Evolutionary conservation across 2,329 filamentous ascomycete genomes (phyloP).

Genomic region (Colletotrichum sp.): DNA sequence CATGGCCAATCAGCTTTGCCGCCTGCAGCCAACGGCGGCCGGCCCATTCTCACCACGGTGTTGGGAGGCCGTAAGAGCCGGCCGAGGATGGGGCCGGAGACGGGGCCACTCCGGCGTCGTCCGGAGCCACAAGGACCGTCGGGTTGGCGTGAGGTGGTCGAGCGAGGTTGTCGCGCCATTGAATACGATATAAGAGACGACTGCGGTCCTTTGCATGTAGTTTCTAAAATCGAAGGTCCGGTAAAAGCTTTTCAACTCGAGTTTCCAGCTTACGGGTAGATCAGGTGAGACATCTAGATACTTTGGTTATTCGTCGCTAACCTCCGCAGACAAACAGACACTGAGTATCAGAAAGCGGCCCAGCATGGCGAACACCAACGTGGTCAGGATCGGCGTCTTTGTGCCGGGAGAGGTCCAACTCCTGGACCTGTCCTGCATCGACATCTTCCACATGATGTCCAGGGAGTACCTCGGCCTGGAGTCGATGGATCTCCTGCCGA

Average conservation of each 20-base stretch:
- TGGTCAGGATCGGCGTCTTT: constrained; percentile 55
- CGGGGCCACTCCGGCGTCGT: background rate
- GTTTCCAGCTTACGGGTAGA: background rate
- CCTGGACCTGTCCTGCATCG: constrained; percentile 56
- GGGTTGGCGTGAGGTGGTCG: too few species aligned
- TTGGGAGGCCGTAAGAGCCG: background rate
- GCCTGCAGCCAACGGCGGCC: background rate
- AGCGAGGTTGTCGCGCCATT: background rate
- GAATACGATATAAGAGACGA: background rate
- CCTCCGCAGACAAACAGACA: background rate
- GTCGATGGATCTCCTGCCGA: constrained; percentile 31
- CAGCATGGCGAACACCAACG: constrained; percentile 23
- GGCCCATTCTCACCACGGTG: background rate
- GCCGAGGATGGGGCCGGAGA: background rate
- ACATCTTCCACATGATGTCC: constrained; percentile 53
- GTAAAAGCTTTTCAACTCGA: background rate
- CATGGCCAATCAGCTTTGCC: constrained; percentile 31
- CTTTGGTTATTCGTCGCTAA: background rate
- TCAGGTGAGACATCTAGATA: background rate
- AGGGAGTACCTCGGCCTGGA: constrained; percentile 46
- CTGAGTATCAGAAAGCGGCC: background rate
- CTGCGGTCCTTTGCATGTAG: background rate
- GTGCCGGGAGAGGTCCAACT: constrained; percentile 51
- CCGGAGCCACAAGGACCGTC: background rate
- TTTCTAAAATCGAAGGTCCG: background rate